phyloP scores from a whole-genome alignment of 164 flowering plant genomes.

The Akebia trifoliata region DNA sequence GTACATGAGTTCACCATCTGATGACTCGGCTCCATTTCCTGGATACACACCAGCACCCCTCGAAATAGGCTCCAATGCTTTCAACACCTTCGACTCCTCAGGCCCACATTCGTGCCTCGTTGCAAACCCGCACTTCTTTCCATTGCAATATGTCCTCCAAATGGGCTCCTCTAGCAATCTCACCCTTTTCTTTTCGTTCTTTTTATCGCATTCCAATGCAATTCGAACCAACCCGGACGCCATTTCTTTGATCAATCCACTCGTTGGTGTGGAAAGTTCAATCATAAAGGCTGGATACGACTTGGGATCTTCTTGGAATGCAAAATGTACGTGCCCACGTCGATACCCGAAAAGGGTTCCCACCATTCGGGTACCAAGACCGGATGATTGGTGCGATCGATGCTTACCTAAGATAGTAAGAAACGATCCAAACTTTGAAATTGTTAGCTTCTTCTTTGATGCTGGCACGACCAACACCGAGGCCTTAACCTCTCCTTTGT shows the following conservation, averaged over 20 bases:
- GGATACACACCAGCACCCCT: constrained; percentile 86
- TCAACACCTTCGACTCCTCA: constrained; percentile 71
- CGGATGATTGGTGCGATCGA: constrained; percentile 19
- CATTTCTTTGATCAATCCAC: constrained; percentile 79
- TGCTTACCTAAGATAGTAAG: constrained; percentile 35
- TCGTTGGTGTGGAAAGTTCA: constrained; percentile 69
- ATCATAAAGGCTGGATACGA: constrained; percentile 56
- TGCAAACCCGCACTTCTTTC: constrained; percentile 83
- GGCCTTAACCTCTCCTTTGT: constrained; percentile 3
- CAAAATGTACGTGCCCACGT: constrained; percentile 74
- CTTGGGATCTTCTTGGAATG: constrained; percentile 69
- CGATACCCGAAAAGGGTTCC: constrained; percentile 88
- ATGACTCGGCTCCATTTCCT: constrained; percentile 16
- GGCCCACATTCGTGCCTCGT: constrained; percentile 56
- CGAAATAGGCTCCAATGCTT: constrained; percentile 64
- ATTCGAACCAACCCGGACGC: constrained; percentile 91
- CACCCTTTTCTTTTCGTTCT: constrained; percentile 32
- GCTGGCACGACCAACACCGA: constrained; percentile 3
- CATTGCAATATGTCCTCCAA: constrained; percentile 93
- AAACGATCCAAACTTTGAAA: constrained; percentile 51
- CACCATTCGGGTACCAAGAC: constrained; percentile 43
- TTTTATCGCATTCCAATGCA: constrained; percentile 85
- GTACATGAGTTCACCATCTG: constrained; percentile 65
- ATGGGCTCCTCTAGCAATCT: constrained; percentile 64
- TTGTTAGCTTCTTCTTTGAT: constrained; percentile 31